phyloP scores from a whole-genome alignment of 2,329 filamentous ascomycete genomes.

The Tricladium varicosporioides region DNA sequence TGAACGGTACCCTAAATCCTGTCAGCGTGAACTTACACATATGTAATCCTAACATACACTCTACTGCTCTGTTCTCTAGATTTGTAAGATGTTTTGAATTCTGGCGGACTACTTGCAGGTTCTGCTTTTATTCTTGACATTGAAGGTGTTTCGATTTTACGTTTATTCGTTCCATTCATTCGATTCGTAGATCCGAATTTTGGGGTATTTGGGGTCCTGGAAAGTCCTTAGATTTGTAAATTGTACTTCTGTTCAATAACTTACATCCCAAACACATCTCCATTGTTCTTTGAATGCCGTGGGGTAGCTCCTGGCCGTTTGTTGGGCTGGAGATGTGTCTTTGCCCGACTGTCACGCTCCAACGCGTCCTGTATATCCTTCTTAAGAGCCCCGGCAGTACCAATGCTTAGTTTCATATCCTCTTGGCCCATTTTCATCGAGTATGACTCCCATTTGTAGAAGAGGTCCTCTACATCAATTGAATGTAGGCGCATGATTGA shows the following conservation, averaged over 20 bases:
- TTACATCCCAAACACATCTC: constrained; percentile 82
- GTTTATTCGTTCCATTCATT: constrained; percentile 22
- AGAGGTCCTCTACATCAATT: constrained; percentile 80
- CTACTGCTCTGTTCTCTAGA: constrained; percentile 20
- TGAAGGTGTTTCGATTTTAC: constrained; percentile 46
- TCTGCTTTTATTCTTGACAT: constrained; percentile 46
- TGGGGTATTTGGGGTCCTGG: constrained; percentile 62
- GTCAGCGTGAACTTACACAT: background rate
- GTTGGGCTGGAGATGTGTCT: constrained; percentile 63
- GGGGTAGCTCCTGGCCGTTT: constrained; percentile 62
- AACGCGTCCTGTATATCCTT: constrained; percentile 81
- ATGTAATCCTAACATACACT: constrained; percentile 20
- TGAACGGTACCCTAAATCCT: constrained; percentile 63
- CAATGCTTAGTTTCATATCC: constrained; percentile 68
- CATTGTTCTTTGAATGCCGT: constrained; percentile 51
- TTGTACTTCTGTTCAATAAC: constrained; percentile 24
- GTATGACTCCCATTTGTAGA: constrained; percentile 99
- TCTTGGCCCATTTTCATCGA: constrained; percentile 90
- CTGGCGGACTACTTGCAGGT: constrained; percentile 44
- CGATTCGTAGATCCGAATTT: constrained; percentile 30
- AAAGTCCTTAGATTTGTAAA: constrained; percentile 23
- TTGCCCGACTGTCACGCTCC: constrained; percentile 71
- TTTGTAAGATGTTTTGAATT: constrained; percentile 40
- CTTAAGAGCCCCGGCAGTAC: constrained; percentile 75
- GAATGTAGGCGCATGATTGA: constrained; percentile 85